Percentiles rank a stretch among this genome's conserved stretches.
phyloP scores from a whole-genome alignment of 1,284 basidiomycete genomes.

The Trametes versicolor region DNA sequence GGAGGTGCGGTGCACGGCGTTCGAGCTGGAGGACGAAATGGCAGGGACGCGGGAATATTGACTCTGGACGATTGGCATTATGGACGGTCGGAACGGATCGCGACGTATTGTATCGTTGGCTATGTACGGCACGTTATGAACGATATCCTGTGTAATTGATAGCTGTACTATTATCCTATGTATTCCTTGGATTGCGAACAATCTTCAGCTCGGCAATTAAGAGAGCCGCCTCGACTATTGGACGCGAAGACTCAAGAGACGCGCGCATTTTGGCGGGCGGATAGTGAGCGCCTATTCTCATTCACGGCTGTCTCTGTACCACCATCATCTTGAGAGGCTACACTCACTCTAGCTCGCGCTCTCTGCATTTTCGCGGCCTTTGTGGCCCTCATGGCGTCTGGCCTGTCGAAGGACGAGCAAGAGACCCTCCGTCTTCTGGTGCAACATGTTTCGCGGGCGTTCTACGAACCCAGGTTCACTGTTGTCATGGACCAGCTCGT shows the following conservation, averaged over 20 bases:
- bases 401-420: constrained; percentile 72
- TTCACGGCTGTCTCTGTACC: constrained; percentile 17
- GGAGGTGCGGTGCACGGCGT: constrained; percentile 56
- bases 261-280: not conserved
- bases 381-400: constrained; percentile 42
- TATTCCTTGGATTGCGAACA: constrained; percentile 1
- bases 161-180: constrained; percentile 10
- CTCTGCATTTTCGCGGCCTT: constrained; percentile 29
- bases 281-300: not conserved
- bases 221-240: no score
- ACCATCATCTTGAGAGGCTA: constrained; percentile 10
- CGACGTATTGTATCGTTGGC: constrained; percentile 1
- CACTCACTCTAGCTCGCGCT: not conserved
- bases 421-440: constrained; percentile 84
- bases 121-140: constrained; percentile 18
- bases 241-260: not conserved
- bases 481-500: constrained; percentile 95
- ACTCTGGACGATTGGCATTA: not conserved
- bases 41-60: not conserved
- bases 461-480: constrained; percentile 94
- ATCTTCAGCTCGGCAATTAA: not conserved
- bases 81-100: constrained; percentile 6
- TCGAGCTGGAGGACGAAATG: constrained; percentile 49
- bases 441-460: constrained; percentile 91
- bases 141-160: constrained; percentile 21